phyloP scores from a whole-genome alignment of 129 eudicot species.

The Daucus carota region DNA sequence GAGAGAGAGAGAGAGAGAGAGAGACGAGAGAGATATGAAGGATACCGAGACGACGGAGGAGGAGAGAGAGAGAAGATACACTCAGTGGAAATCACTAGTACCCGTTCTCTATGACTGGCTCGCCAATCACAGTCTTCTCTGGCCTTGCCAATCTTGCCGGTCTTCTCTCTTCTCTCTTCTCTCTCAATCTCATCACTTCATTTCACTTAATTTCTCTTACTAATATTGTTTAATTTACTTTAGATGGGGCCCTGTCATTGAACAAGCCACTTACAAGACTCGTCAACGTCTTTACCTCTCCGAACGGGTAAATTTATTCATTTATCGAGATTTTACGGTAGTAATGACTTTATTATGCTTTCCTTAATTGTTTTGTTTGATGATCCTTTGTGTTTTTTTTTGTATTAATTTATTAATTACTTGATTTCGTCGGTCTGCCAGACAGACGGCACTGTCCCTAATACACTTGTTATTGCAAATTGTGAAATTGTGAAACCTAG shows the following conservation, averaged over 20 bases:
- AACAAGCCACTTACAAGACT: conserved; percentile 84
- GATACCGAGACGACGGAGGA: no score
- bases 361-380: no score
- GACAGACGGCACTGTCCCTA: conserved; percentile 96
- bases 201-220: not conserved
- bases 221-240: not conserved
- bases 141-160: not conserved
- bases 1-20: no score
- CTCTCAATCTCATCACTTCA: not conserved
- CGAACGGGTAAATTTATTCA: conserved; percentile 48
- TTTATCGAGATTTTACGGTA: no score
- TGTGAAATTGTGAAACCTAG: conserved; percentile 88
- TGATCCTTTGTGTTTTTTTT: no score
- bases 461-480: conserved; percentile 84
- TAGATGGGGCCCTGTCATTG: conserved; percentile 84
- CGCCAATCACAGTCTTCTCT: not conserved
- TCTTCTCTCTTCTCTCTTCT: not conserved
- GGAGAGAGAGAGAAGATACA: not conserved
- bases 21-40: no score
- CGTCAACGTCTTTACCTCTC: conserved; percentile 90
- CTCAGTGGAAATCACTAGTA: not conserved
- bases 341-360: no score
- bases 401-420: no score
- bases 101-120: not conserved
- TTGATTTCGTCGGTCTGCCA: no score